Evolutionary conservation across 768 basidiomycete genomes (phyloP).

Genomic region (Psilocybe subaeruginosa): DNA sequence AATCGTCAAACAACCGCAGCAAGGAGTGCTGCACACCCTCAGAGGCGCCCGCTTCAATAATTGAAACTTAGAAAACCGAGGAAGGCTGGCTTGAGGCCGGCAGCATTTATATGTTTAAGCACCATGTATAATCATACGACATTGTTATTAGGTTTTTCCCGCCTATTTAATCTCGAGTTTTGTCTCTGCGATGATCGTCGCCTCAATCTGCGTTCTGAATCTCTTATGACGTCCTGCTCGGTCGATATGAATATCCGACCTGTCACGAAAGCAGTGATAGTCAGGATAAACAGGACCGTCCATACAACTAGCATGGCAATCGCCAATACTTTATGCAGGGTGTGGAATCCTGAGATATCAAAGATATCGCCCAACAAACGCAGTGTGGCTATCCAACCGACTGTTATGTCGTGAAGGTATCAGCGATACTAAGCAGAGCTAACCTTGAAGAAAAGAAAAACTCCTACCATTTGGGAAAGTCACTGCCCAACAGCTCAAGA

Average conservation of each 20-base stretch:
- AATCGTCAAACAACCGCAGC: not conserved
- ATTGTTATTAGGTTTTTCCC: not conserved
- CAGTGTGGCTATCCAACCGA: conserved; percentile 48
- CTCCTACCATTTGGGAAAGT: conserved; percentile 47
- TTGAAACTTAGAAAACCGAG: not conserved
- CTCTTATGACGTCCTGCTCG: conserved; percentile 44
- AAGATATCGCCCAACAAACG: conserved; percentile 46
- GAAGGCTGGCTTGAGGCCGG: not conserved
- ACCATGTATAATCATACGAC: not conserved
- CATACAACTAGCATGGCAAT: conserved; percentile 42
- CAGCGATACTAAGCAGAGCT: not conserved
- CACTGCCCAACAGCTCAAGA: conserved; percentile 52
- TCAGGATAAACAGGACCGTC: conserved; percentile 44
- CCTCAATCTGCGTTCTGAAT: conserved; percentile 15
- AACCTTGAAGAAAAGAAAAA: not conserved
- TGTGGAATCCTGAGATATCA: conserved; percentile 38
- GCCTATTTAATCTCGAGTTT: not conserved
- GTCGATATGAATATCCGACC: conserved; percentile 47
- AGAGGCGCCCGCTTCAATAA: not conserved
- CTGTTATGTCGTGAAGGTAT: conserved; percentile 15
- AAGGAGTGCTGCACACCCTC: not conserved
- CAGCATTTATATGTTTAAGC: not conserved
- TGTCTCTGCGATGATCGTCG: not conserved
- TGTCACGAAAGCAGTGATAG: conserved; percentile 41
- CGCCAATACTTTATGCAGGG: conserved; percentile 42